Percentiles rank a stretch among this genome's conserved stretches.
These are phyloP conservation scores for Cyberlindnera maclurae DNA, from an alignment of 805 yeast genomes.

Conservation along the genomic window DNA sequence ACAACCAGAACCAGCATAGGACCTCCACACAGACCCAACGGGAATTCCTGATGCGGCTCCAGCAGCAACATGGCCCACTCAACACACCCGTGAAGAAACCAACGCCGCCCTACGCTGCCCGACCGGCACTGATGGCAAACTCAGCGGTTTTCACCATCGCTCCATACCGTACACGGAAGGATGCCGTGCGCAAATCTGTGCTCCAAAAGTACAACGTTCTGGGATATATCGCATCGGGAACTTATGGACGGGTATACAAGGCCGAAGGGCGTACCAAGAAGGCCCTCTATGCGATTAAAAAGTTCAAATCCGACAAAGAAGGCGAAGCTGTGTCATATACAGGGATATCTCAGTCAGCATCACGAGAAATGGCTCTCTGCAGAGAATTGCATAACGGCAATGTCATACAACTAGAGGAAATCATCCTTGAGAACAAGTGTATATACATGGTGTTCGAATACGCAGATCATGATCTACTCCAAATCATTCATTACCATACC, in stretches of 20 bases:
- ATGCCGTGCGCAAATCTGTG: conserved; percentile 61
- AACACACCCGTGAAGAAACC: conserved; percentile 6
- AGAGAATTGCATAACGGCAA: conserved; percentile 78
- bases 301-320: conserved; percentile 90
- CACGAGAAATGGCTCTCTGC: conserved; percentile 93
- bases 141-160: conserved; percentile 47
- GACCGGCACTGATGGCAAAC: conserved; percentile 47
- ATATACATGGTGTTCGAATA: conserved; percentile 94
- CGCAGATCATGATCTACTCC: conserved; percentile 93
- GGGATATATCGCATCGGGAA: conserved; percentile 98
- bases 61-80: conserved; percentile 10
- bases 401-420: conserved; percentile 73
- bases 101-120: conserved; percentile 7
- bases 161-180: conserved; percentile 59
- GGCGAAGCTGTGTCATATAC: conserved; percentile 86
- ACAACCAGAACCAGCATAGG: conserved; percentile 1
- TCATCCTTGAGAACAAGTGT: conserved; percentile 77
- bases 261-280: conserved; percentile 47
- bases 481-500: conserved; percentile 89
- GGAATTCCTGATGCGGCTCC: conserved; percentile 16
- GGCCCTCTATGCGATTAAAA: conserved; percentile 67
- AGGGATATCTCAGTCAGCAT: conserved; percentile 93
- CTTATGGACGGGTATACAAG: conserved; percentile 92
- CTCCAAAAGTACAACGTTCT: conserved; percentile 79
- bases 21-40: conserved; percentile 19